phyloP scores from a whole-genome alignment of 768 basidiomycete species.

The Boletus sp. region DNA sequence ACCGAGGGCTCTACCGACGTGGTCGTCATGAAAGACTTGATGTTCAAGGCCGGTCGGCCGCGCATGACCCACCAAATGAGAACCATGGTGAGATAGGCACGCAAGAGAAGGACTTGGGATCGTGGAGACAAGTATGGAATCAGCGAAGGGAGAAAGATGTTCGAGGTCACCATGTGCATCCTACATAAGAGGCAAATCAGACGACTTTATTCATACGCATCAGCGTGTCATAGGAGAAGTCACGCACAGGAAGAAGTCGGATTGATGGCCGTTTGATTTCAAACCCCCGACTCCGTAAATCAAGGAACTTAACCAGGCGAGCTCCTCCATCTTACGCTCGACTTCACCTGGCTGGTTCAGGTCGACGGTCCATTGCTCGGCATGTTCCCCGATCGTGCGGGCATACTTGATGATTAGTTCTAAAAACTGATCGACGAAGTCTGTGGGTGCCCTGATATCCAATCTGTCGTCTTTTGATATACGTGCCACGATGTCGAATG shows the following conservation, averaged over 20 bases:
- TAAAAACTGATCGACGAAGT: constrained; percentile 23
- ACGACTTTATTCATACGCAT: background rate
- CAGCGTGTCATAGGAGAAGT: background rate
- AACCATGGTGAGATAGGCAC: constrained; percentile 24
- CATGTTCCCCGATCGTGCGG: constrained; percentile 16
- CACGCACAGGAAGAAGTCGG: constrained; percentile 51
- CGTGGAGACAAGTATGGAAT: constrained; percentile 14
- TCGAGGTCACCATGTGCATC: constrained; percentile 32
- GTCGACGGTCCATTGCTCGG: constrained; percentile 44
- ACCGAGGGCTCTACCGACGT: constrained; percentile 22
- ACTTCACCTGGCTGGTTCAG: constrained; percentile 36
- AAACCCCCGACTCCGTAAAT: constrained; percentile 58
- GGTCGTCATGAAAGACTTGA: constrained; percentile 31
- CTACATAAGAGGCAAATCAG: constrained; percentile 10
- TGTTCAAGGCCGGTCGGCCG: constrained; percentile 30
- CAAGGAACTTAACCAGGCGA: constrained; percentile 54
- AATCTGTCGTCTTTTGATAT: constrained; percentile 48
- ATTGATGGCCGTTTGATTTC: constrained; percentile 44
- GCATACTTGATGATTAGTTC: background rate
- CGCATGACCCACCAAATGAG: constrained; percentile 31
- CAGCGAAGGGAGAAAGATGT: constrained; percentile 29
- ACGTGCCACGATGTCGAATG: constrained; percentile 51
- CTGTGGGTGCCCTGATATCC: background rate
- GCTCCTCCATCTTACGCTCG: constrained; percentile 60
- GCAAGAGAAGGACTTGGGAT: constrained; percentile 28